These are phyloP conservation scores for Dactylellina cionopaga DNA, from an alignment of 2,329 filamentous ascomycete genomes.

Conservation along the genomic window DNA sequence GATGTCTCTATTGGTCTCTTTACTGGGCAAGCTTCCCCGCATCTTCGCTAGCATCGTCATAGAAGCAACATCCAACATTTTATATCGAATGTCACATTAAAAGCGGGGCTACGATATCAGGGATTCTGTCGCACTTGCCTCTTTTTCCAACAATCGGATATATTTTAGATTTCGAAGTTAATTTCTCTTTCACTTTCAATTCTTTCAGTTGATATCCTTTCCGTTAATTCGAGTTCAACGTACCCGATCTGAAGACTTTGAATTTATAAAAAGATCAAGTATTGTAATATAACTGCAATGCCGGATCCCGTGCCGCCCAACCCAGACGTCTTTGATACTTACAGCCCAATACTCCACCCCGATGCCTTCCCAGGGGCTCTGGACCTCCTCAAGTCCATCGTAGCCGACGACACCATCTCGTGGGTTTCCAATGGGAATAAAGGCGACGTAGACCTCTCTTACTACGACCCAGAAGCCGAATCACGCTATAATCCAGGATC, in stretches of 20 bases:
- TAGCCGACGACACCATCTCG: conserved; percentile 24
- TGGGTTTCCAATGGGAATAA: conserved; percentile 42
- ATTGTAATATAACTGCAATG: conserved; percentile 10
- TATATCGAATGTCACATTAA: no score
- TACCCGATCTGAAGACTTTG: no score
- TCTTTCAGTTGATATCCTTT: no score
- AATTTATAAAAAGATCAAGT: background rate
- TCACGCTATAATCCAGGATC: no score
- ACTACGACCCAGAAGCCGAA: conserved; percentile 33
- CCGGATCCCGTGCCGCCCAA: conserved; percentile 25
- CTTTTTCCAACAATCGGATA: no score
- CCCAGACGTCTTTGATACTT: conserved; percentile 23
- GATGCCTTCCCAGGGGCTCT: conserved; percentile 35
- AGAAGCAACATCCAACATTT: no score
- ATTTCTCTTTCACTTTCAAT: no score
- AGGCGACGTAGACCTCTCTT: conserved; percentile 17
- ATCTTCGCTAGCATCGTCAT: no score
- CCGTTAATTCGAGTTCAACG: no score
- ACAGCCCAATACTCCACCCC: conserved; percentile 23
- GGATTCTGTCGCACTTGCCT: no score
- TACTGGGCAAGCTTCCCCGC: conserved; percentile 23
- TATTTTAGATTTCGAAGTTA: no score
- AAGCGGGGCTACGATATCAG: no score
- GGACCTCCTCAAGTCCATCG: conserved; percentile 26
- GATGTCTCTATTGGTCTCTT: background rate